Evolutionary conservation across 2,329 filamentous ascomycete genomes (phyloP).

Genomic region (Neopestalotiopsis sp.): DNA sequence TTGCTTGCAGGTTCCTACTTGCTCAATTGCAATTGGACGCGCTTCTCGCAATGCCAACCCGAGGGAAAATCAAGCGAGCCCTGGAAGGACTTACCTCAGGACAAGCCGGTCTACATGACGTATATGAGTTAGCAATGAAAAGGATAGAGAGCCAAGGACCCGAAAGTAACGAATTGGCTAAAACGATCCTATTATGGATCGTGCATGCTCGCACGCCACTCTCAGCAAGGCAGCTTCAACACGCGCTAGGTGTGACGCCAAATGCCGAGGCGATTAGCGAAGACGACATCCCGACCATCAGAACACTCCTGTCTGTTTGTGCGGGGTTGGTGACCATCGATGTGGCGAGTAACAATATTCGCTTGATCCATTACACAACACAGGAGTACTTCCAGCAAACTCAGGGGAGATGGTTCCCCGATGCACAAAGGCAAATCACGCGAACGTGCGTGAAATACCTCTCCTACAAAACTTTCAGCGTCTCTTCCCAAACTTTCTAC

Average conservation of each 20-base stretch:
- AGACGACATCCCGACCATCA: conserved; percentile 39
- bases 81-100: background rate
- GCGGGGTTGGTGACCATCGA: conserved; percentile 26
- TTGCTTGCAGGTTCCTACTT: background rate
- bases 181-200: background rate
- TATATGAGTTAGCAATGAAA: background rate
- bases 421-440: conserved; percentile 15
- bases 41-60: background rate
- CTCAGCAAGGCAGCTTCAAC: background rate
- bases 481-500: too few relatives aligned
- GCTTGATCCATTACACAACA: conserved; percentile 49
- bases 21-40: background rate
- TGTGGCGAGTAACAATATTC: conserved; percentile 39
- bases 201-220: background rate
- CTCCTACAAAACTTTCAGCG: conserved; percentile 19
- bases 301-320: conserved; percentile 20
- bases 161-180: background rate
- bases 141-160: background rate
- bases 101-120: background rate
- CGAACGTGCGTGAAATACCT: conserved; percentile 40
- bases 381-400: conserved; percentile 46
- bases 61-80: background rate
- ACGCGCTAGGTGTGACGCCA: conserved; percentile 20
- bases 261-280: conserved; percentile 29
- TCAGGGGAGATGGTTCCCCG: conserved; percentile 33